phyloP scores from a whole-genome alignment of 2,329 filamentous ascomycete species.

The Beauveria sp. region DNA sequence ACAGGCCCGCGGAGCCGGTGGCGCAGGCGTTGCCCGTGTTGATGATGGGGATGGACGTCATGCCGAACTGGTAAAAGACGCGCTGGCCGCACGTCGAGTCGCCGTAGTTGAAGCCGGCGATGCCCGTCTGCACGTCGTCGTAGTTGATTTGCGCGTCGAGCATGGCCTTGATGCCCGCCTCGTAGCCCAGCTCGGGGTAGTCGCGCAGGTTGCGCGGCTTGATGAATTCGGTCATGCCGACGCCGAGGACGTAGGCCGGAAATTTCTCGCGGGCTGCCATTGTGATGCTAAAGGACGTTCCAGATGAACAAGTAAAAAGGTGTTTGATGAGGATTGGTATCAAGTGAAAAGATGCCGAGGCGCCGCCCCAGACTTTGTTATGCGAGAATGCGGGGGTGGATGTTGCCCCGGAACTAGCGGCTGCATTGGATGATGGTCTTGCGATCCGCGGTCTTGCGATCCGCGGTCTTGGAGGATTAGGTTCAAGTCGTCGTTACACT shows the following conservation, averaged over 20 bases:
- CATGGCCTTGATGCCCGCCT: conserved; percentile 84
- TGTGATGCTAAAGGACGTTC: not conserved
- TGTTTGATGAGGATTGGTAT: not conserved
- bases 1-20: conserved; percentile 82
- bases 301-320: not conserved
- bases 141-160: conserved; percentile 88
- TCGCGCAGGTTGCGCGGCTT: conserved; percentile 90
- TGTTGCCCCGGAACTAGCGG: not conserved
- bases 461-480: too few relatives aligned
- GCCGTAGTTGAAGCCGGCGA: conserved; percentile 95
- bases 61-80: conserved; percentile 97
- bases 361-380: not conserved
- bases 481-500: too few relatives aligned
- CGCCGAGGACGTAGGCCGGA: conserved; percentile 77
- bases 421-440: not conserved
- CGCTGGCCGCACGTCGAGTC: conserved; percentile 92
- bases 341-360: conserved; percentile 2
- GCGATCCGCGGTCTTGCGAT: too few relatives aligned
- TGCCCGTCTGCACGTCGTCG: conserved; percentile 88
- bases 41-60: conserved; percentile 93
- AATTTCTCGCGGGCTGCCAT: not conserved
- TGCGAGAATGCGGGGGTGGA: conserved; percentile 3
- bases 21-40: conserved; percentile 99
- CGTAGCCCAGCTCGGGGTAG: conserved; percentile 90
- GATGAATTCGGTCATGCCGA: conserved; percentile 99